Conservation (phyloP, 2,329 filamentous ascomycete species). For the Trichoderma hamatum region DNA sequence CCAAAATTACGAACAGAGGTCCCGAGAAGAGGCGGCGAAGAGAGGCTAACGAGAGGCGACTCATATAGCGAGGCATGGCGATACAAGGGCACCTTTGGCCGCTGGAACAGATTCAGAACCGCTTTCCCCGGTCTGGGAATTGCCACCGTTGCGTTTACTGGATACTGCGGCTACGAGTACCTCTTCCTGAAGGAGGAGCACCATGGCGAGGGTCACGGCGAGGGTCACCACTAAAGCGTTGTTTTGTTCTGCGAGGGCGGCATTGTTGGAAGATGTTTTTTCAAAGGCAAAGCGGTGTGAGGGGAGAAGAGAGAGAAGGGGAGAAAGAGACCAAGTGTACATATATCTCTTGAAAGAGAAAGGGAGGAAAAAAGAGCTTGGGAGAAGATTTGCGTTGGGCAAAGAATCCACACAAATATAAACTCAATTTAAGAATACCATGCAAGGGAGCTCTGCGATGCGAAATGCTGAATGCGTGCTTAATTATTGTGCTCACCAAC, state of each 20-base stretch:
- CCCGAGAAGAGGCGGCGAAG: background rate
- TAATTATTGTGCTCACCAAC: background rate
- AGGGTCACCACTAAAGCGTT: constrained; percentile 59
- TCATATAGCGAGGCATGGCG: constrained; percentile 84
- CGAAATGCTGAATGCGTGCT: background rate
- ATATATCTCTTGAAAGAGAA: constrained; percentile 19
- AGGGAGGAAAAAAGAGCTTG: background rate
- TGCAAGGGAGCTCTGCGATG: background rate
- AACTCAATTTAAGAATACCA: background rate
- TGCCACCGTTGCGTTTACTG: constrained; percentile 85
- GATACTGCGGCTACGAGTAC: constrained; percentile 88
- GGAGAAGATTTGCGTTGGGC: background rate
- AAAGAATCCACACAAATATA: constrained; percentile 16
- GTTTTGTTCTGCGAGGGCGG: constrained; percentile 2
- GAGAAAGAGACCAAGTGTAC: constrained; percentile 22
- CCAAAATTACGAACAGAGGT: background rate
- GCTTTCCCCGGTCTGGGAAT: constrained; percentile 90
- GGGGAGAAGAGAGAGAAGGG: background rate
- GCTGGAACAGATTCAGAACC: constrained; percentile 85
- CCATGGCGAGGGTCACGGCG: constrained; percentile 53
- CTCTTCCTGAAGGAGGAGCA: constrained; percentile 78
- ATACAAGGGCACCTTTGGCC: constrained; percentile 84
- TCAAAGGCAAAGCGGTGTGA: background rate
- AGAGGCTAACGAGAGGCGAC: background rate
- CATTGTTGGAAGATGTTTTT: background rate